Conservation (phyloP, 345 rosid genomes). For the Populus alba region DNA sequence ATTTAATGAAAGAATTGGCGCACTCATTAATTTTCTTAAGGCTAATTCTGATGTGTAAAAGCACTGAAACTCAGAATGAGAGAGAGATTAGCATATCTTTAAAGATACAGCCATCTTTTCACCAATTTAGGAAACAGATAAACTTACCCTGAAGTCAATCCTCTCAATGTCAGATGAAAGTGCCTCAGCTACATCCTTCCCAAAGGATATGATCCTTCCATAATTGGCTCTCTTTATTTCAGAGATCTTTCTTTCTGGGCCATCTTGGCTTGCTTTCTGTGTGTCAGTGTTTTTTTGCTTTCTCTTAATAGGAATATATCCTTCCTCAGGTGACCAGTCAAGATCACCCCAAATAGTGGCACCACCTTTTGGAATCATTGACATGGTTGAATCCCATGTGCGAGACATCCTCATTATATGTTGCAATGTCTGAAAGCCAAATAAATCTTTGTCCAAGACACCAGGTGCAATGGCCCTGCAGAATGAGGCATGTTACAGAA, state of each 20-base stretch:
- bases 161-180: constrained; percentile 58
- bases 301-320: constrained; percentile 39
- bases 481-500: neutral
- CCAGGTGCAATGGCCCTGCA: constrained; percentile 96
- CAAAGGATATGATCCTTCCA: constrained; percentile 89
- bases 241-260: constrained; percentile 33
- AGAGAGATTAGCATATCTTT: neutral
- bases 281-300: constrained; percentile 47
- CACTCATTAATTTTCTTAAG: neutral
- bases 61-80: constrained; percentile 2
- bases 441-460: constrained; percentile 71
- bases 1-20: neutral
- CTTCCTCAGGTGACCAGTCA: constrained; percentile 92
- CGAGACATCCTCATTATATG: constrained; percentile 81
- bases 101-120: neutral
- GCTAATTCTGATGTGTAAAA: neutral
- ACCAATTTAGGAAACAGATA: neutral
- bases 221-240: constrained; percentile 45
- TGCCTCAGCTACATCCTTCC: constrained; percentile 74
- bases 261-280: constrained; percentile 20
- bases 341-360: constrained; percentile 92
- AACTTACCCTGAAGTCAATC: constrained; percentile 78
- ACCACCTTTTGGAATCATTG: constrained; percentile 95
- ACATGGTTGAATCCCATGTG: constrained; percentile 95
- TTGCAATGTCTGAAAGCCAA: constrained; percentile 79